Percentiles rank a stretch among this genome's conserved stretches.
Evolutionary conservation across 306 rosid species (phyloP).

Genomic region (Medicago truncatula): DNA sequence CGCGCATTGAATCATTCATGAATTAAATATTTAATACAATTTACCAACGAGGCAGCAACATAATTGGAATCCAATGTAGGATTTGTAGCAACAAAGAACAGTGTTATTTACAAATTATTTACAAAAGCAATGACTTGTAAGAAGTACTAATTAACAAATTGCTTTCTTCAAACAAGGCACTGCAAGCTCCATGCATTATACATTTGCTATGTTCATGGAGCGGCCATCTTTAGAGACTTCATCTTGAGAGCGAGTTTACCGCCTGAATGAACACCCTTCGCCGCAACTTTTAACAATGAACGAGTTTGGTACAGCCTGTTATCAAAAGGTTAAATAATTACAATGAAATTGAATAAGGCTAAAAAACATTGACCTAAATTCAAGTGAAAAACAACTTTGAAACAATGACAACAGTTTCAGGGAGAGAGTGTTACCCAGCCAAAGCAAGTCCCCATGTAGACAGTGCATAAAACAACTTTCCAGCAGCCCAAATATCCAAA

Average conservation of each 20-base stretch:
- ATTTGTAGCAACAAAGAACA: background rate
- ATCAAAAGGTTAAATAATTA: conserved; percentile 12
- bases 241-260: conserved; percentile 71
- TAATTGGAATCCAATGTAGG: conserved; percentile 22
- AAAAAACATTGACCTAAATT: background rate
- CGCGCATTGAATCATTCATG: too few relatives aligned
- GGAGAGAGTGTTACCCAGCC: conserved; percentile 62
- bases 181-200: conserved; percentile 31
- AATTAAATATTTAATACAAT: too few relatives aligned
- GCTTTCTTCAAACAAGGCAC: conserved; percentile 16
- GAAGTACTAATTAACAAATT: conserved; percentile 18
- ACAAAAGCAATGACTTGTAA: conserved; percentile 36
- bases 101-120: conserved; percentile 56
- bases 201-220: conserved; percentile 34
- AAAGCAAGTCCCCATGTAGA: conserved; percentile 99
- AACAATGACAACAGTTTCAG: conserved; percentile 13
- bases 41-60: background rate
- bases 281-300: conserved; percentile 68
- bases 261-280: conserved; percentile 66
- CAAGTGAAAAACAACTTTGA: conserved; percentile 7
- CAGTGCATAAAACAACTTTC: conserved; percentile 75
- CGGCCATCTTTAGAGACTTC: conserved; percentile 49
- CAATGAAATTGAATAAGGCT: background rate
- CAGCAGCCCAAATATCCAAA: conserved; percentile 83
- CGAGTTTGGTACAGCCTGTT: conserved; percentile 80